Evolutionary conservation across 2,329 filamentous ascomycete genomes (phyloP), one percentile per base, ranked within the genome.

Genomic region (Meredithiella fracta): DNA sequence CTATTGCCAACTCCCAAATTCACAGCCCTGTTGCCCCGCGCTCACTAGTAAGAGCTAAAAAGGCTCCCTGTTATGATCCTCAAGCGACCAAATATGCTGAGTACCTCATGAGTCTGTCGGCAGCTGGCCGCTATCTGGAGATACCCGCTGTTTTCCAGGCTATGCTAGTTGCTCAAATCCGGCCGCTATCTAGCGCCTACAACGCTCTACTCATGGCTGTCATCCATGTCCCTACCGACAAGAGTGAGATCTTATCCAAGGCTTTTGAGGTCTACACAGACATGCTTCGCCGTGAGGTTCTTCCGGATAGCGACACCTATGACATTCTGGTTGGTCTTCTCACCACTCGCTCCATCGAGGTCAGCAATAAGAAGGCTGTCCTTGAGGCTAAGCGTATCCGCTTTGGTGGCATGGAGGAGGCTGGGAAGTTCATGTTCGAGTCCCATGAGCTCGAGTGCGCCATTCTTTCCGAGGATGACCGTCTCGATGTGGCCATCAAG

Each of bases 231-330:
- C 86, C 90, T 6, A 74, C 76, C 23, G 83, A 86, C 67, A 85
- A 83, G 68, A 84, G 85, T 55, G 85, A 94, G 70, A 81, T 92
- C 54, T 86, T 94, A 14, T 84, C 88, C 60, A 94, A 94, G 72
- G 89, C 88, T 3, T 76, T 97, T 54, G 90, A 95, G 70, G 86
- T 98, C 54, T 98, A 97, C 68, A 85, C 89, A 15, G 90, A 97
- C 66, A 97, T 98, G 92, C 80, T 95, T 62, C 82, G 84, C 61
- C 85, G 90, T 61, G 84, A 83, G 62, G 83, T 97, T 23, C 72
- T 78, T 20, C 90, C 91, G 6, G 84, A 96, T 66, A 81, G 82
- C 55, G 79, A 85, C 57, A 97, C 91, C 0, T 97, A 94, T 69
- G 82, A 88, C 65, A 89, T 89, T 34, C 74, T 98, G 17, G 85